These are phyloP conservation scores for Tetrapisispora phaffii DNA, from an alignment of 805 yeast species.

Conservation along the genomic window DNA sequence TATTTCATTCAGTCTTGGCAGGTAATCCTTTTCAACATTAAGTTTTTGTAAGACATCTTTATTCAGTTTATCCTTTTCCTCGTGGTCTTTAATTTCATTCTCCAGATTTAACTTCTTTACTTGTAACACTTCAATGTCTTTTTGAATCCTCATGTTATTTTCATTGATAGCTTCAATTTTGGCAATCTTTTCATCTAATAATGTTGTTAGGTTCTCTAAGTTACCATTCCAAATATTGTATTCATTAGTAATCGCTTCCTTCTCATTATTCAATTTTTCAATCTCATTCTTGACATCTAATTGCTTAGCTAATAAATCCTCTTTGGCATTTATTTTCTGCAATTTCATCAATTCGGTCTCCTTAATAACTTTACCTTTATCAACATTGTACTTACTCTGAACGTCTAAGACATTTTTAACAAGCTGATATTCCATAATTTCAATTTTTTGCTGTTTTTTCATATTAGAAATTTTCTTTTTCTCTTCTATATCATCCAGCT, in stretches of 20 bases:
- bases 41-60: conserved; percentile 11
- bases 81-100: conserved; percentile 12
- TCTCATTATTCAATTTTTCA: conserved; percentile 17
- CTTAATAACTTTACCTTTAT: conserved; percentile 19
- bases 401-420: conserved; percentile 17
- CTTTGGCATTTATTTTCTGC: conserved; percentile 20
- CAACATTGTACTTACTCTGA: conserved; percentile 13
- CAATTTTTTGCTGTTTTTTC: conserved; percentile 19
- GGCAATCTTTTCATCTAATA: conserved; percentile 23
- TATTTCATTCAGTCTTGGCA: conserved; percentile 19
- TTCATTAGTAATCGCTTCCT: conserved; percentile 13
- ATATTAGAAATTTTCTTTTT: conserved; percentile 16
- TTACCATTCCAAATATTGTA: conserved; percentile 14
- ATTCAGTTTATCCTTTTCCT: conserved; percentile 12
- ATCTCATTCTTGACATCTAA: conserved; percentile 20
- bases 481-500: conserved; percentile 14
- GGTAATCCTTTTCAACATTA: conserved; percentile 16
- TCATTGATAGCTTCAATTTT: conserved; percentile 16
- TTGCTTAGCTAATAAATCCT: conserved; percentile 14
- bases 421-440: conserved; percentile 16
- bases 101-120: conserved; percentile 11
- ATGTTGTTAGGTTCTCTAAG: conserved; percentile 16
- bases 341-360: conserved; percentile 21
- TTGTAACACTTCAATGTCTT: conserved; percentile 15
- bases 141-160: conserved; percentile 13